phyloP scores from a whole-genome alignment of 2,329 filamentous ascomycete genomes.

The Lecanicillium sp. region DNA sequence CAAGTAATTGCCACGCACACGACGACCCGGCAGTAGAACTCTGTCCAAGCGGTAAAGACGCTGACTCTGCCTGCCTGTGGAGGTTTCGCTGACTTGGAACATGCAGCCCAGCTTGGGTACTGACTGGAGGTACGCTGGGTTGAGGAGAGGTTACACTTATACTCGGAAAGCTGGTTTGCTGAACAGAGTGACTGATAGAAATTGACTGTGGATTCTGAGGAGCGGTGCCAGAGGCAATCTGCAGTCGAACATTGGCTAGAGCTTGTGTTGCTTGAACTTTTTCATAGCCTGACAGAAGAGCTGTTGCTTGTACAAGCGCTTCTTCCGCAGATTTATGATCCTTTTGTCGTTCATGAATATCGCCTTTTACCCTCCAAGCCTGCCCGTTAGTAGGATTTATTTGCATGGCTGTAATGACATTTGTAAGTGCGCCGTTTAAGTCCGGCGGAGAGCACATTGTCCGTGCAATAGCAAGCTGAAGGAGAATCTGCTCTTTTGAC shows the following conservation, averaged over 20 bases:
- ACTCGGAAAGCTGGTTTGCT: too few relatives aligned
- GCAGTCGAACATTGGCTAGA: background rate
- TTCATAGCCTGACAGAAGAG: background rate
- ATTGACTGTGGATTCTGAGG: too few relatives aligned
- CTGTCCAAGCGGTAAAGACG: too few relatives aligned
- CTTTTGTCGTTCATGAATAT: background rate
- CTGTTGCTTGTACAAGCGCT: background rate
- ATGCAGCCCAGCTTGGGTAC: too few relatives aligned
- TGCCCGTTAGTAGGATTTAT: background rate
- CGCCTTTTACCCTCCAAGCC: background rate
- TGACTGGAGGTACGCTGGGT: too few relatives aligned
- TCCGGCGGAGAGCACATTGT: background rate
- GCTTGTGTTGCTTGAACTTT: slow-evolving; percentile 1
- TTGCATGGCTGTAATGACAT: background rate
- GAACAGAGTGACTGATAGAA: too few relatives aligned
- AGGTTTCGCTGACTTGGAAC: too few relatives aligned
- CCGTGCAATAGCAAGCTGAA: background rate
- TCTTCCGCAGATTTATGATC: background rate
- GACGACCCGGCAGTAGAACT: too few relatives aligned
- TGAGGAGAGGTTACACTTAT: too few relatives aligned
- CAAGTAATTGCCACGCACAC: too few relatives aligned
- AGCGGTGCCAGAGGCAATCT: too few relatives aligned
- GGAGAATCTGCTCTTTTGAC: background rate
- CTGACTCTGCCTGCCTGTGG: too few relatives aligned
- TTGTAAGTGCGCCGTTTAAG: background rate